Percentiles rank a stretch among this genome's conserved stretches.
These are phyloP conservation scores for Fusarium luffae DNA, from an alignment of 2,329 filamentous ascomycete genomes.

Conservation along the genomic window DNA sequence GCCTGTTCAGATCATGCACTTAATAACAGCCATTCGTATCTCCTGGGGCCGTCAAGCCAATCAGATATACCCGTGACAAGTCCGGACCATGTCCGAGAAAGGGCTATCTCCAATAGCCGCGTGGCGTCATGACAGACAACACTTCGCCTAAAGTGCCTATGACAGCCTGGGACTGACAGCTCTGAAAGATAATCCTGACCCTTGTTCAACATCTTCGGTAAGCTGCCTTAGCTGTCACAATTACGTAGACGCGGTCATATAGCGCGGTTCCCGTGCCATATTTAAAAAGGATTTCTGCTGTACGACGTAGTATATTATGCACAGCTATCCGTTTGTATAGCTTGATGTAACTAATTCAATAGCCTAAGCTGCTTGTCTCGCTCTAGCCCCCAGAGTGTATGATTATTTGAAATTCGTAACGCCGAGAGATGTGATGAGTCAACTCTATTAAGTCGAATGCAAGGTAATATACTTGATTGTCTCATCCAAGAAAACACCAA, in stretches of 20 bases:
- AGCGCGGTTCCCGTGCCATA: too few species aligned
- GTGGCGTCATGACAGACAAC: not conserved
- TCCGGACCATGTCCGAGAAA: not conserved
- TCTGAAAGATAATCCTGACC: not conserved
- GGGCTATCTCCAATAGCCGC: not conserved
- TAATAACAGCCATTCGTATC: not conserved
- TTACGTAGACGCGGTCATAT: not conserved
- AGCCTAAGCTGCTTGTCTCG: not conserved
- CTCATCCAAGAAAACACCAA: not conserved
- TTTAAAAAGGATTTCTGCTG: not conserved
- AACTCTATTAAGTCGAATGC: not conserved
- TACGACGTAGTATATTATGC: not conserved
- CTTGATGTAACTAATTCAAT: not conserved
- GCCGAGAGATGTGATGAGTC: not conserved
- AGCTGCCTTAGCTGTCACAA: not conserved
- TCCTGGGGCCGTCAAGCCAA: not conserved
- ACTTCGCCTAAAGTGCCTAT: not conserved
- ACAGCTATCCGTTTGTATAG: too few species aligned
- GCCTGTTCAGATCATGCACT: not conserved
- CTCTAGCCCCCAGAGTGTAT: slow-evolving; percentile 9
- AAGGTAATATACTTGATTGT: not conserved
- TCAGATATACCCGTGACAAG: not conserved
- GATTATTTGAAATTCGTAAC: slow-evolving; percentile 23
- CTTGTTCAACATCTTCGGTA: not conserved
- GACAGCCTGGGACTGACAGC: too few species aligned